These are phyloP conservation scores for Aspergillus biplanus DNA, from an alignment of 495 filamentous ascomycete genomes.

Conservation along the genomic window DNA sequence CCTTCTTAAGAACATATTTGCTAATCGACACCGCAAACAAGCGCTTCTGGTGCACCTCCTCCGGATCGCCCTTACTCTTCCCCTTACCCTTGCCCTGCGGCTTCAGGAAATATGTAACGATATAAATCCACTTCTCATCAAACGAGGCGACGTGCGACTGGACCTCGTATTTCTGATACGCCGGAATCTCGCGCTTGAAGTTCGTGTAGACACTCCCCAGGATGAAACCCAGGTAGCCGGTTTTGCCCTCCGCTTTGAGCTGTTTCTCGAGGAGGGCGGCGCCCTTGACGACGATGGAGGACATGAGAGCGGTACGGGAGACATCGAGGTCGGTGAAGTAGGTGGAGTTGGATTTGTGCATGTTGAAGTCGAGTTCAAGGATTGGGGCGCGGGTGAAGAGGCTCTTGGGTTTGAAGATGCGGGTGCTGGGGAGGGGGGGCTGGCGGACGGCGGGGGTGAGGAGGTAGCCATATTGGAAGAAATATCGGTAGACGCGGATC, in stretches of 20 bases:
- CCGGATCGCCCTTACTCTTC: slow-evolving; percentile 39
- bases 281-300: slow-evolving; percentile 54
- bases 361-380: slow-evolving; percentile 78
- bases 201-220: slow-evolving; percentile 70
- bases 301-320: slow-evolving; percentile 62
- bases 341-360: slow-evolving; percentile 84
- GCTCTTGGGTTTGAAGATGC: slow-evolving; percentile 52
- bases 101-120: slow-evolving; percentile 66
- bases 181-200: slow-evolving; percentile 72
- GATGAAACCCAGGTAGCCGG: slow-evolving; percentile 53
- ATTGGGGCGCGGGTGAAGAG: slow-evolving; percentile 53
- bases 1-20: slow-evolving; percentile 83
- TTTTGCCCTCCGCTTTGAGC: slow-evolving; percentile 37
- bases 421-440: slow-evolving; percentile 19
- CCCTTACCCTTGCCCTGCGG: slow-evolving; percentile 28
- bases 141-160: slow-evolving; percentile 71
- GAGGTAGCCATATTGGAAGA: slow-evolving; percentile 30
- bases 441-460: slow-evolving; percentile 26
- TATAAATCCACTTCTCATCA: slow-evolving; percentile 75
- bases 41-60: slow-evolving; percentile 34
- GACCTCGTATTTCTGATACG: slow-evolving; percentile 72
- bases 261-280: slow-evolving; percentile 40
- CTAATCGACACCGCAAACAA: slow-evolving; percentile 71
- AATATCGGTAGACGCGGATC: slow-evolving; percentile 31
- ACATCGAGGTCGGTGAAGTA: slow-evolving; percentile 85